A percentile compares a stretch with the other conserved stretches of the same genome.
Evolutionary conservation across 1,139 yeast species (phyloP).

Genomic region (Zhuliangozyma parablackwelliae): DNA sequence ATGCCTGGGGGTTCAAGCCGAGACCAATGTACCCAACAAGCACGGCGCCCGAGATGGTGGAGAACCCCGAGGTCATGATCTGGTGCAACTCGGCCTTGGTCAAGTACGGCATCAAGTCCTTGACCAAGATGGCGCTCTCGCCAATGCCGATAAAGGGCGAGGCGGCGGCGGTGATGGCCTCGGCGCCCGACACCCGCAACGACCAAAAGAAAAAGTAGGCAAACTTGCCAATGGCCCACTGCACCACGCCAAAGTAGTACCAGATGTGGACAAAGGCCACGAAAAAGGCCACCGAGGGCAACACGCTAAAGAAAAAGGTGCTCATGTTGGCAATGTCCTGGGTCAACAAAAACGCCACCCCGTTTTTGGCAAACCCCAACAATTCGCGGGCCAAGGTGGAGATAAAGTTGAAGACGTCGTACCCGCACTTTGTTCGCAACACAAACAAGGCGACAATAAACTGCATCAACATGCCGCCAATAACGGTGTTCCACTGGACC

Average conservation of each 20-base stretch:
- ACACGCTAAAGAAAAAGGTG: slow-evolving; percentile 55
- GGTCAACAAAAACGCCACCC: slow-evolving; percentile 58
- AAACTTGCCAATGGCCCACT: slow-evolving; percentile 59
- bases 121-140: slow-evolving; percentile 60
- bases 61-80: slow-evolving; percentile 63
- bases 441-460: slow-evolving; percentile 60
- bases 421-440: slow-evolving; percentile 57
- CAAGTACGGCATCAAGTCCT: slow-evolving; percentile 57
- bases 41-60: slow-evolving; percentile 66
- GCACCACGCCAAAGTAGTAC: slow-evolving; percentile 58
- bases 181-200: slow-evolving; percentile 61
- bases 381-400: slow-evolving; percentile 57
- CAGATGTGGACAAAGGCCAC: slow-evolving; percentile 61
- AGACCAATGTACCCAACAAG: slow-evolving; percentile 62
- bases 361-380: slow-evolving; percentile 57
- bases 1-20: slow-evolving; percentile 62
- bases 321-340: slow-evolving; percentile 33
- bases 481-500: slow-evolving; percentile 60
- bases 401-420: slow-evolving; percentile 60
- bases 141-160: slow-evolving; percentile 70
- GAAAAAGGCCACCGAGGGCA: slow-evolving; percentile 63
- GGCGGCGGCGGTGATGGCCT: slow-evolving; percentile 66
- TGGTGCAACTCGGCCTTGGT: slow-evolving; percentile 65
- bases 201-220: slow-evolving; percentile 62
- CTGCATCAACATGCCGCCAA: slow-evolving; percentile 61